Conservation (phyloP, 441 rosid genomes). For the Pelargonium myrrhifolium region DNA sequence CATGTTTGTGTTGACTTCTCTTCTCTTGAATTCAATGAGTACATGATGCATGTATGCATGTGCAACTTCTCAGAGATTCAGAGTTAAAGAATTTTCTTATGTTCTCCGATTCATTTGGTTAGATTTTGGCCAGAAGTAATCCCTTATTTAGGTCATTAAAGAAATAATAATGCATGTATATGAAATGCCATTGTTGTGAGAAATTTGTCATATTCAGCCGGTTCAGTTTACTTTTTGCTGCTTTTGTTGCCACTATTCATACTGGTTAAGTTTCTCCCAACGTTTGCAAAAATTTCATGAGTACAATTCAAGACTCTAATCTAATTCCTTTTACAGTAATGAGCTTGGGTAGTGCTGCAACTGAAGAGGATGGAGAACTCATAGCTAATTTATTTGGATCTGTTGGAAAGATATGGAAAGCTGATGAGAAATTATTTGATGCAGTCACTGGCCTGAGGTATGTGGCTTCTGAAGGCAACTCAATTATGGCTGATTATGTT, state of each 20-base stretch:
- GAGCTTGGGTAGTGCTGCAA: slow-evolving; percentile 72
- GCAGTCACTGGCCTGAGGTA: slow-evolving; percentile 92
- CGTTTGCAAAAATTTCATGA: slow-evolving; percentile 1
- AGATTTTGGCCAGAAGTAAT: neutral
- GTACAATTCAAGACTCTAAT: slow-evolving; percentile 13
- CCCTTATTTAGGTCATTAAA: neutral
- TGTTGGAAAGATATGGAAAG: slow-evolving; percentile 75
- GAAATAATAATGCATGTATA: neutral
- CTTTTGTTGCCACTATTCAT: neutral
- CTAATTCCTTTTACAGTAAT: slow-evolving; percentile 36
- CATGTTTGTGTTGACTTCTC: neutral
- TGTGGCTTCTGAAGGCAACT: slow-evolving; percentile 5
- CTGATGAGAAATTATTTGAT: slow-evolving; percentile 81
- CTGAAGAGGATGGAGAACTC: slow-evolving; percentile 62
- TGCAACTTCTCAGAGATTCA: neutral
- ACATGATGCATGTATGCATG: neutral
- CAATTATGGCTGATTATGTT: neutral
- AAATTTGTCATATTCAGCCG: neutral
- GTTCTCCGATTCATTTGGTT: neutral
- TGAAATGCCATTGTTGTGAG: neutral
- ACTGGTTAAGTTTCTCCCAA: neutral
- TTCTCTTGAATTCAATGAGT: neutral
- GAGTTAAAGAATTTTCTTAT: neutral
- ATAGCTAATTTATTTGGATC: slow-evolving; percentile 66
- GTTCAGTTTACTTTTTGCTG: neutral